A percentile compares a stretch with the other conserved stretches of the same genome.
Evolutionary conservation across 2,329 filamentous ascomycete genomes (phyloP).

Genomic region (Shiraia bambusicola): DNA sequence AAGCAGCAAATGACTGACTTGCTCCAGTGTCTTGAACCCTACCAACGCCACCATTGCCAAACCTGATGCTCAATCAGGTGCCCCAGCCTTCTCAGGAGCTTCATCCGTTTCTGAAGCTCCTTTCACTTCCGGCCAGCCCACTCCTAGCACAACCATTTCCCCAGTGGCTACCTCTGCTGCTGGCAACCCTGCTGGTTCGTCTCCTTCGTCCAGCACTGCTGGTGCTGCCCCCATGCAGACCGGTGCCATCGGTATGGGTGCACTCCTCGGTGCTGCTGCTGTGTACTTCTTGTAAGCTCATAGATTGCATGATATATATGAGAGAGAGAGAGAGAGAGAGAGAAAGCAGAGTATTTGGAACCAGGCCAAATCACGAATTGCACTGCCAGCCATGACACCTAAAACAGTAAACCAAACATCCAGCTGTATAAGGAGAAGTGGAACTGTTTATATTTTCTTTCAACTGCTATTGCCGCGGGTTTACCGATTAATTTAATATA

Average conservation of each 20-base stretch:
- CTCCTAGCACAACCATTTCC: constrained; percentile 47
- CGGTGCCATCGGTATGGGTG: constrained; percentile 49
- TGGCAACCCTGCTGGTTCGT: constrained; percentile 16
- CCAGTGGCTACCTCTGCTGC: constrained; percentile 33
- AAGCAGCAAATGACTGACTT: neutral
- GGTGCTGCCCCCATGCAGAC: constrained; percentile 37
- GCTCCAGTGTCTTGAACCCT: constrained; percentile 55
- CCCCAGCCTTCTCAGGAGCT: constrained; percentile 56
- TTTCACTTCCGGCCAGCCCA: constrained; percentile 58
- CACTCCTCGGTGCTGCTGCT: constrained; percentile 51
- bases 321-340: too few relatives aligned
- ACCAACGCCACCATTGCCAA: constrained; percentile 50
- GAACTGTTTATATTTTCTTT: too few relatives aligned
- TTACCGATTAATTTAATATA: too few relatives aligned
- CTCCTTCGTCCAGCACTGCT: constrained; percentile 19
- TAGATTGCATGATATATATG: too few relatives aligned
- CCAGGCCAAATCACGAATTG: neutral
- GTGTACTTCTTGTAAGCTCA: constrained; percentile 25
- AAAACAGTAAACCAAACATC: too few relatives aligned
- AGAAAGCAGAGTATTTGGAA: too few relatives aligned
- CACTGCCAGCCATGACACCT: too few relatives aligned
- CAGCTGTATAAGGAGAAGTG: too few relatives aligned
- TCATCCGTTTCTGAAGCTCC: constrained; percentile 52
- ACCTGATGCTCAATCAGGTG: constrained; percentile 48
- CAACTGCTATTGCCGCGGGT: too few relatives aligned